A percentile compares a stretch with the other conserved stretches of the same genome.
phyloP scores from a whole-genome alignment of 106 monocot species.

The Dendrobium nobile region DNA sequence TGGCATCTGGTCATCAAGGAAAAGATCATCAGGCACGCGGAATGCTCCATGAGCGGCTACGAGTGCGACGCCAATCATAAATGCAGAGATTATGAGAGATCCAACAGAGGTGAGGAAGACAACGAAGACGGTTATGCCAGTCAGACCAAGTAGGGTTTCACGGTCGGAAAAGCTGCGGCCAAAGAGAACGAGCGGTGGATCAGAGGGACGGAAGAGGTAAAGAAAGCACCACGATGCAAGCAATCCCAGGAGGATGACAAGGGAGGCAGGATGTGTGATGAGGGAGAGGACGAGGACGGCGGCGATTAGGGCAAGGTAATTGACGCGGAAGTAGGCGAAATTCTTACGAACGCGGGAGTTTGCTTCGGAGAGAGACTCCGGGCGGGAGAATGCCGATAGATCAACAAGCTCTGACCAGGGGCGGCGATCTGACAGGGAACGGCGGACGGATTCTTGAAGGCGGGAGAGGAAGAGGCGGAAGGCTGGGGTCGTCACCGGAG shows the following conservation, averaged over 20 bases:
- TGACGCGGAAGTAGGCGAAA: slow-evolving; percentile 38
- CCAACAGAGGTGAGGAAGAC: slow-evolving; percentile 44
- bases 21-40: slow-evolving; percentile 46
- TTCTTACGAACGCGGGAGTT: slow-evolving; percentile 38
- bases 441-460: slow-evolving; percentile 31
- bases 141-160: slow-evolving; percentile 58
- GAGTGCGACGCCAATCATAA: slow-evolving; percentile 20
- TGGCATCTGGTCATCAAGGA: slow-evolving; percentile 59
- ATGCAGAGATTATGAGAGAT: slow-evolving; percentile 31
- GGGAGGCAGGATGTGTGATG: slow-evolving; percentile 32
- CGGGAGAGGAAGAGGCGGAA: slow-evolving; percentile 35
- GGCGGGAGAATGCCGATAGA: slow-evolving; percentile 35
- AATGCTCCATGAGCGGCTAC: slow-evolving; percentile 35
- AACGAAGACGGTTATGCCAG: slow-evolving; percentile 34
- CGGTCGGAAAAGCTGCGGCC: slow-evolving; percentile 59
- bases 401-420: slow-evolving; percentile 45
- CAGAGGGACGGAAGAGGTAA: slow-evolving; percentile 43
- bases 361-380: slow-evolving; percentile 28
- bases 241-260: slow-evolving; percentile 27
- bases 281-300: slow-evolving; percentile 36
- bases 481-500: slow-evolving; percentile 28
- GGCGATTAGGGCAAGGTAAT: slow-evolving; percentile 36
- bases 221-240: slow-evolving; percentile 37
- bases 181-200: slow-evolving; percentile 55
- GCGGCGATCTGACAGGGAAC: slow-evolving; percentile 37